Evolutionary conservation across 257 asterid species (phyloP).

Genomic region (Penstemon barbatus): DNA sequence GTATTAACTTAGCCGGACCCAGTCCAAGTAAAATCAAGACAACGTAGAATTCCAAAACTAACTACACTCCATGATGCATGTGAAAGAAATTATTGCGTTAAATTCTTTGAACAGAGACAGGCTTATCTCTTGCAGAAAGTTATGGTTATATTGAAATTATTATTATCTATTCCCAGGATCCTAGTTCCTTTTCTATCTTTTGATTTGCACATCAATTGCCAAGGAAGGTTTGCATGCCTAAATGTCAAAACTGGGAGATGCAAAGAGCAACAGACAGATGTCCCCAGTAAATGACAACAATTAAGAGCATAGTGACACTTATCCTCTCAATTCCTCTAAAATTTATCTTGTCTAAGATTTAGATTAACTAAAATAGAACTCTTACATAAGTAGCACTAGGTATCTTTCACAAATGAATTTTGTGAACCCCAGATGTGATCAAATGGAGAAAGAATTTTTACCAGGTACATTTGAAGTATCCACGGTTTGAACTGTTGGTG

Average conservation of each 20-base stretch:
- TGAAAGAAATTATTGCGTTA: too few species aligned
- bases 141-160: too few species aligned
- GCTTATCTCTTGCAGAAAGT: too few species aligned
- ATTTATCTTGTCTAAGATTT: background rate
- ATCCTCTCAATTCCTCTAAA: too few species aligned
- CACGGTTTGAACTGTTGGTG: slow-evolving; percentile 94
- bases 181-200: background rate
- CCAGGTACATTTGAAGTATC: slow-evolving; percentile 98
- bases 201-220: background rate
- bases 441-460: slow-evolving; percentile 31
- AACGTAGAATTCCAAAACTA: too few species aligned
- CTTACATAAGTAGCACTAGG: background rate
- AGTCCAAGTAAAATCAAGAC: too few species aligned
- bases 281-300: too few species aligned
- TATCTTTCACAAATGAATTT: background rate
- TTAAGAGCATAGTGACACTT: too few species aligned
- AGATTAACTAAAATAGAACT: background rate
- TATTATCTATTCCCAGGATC: background rate
- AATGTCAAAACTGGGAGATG: background rate
- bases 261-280: background rate
- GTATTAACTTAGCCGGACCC: too few species aligned
- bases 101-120: too few species aligned
- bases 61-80: too few species aligned
- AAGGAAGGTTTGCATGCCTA: background rate
- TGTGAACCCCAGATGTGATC: slow-evolving; percentile 2